These are phyloP conservation scores for Phlyctochytrium planicorne DNA, from an alignment of 192 early-diverging fungal species.

Conservation along the genomic window DNA sequence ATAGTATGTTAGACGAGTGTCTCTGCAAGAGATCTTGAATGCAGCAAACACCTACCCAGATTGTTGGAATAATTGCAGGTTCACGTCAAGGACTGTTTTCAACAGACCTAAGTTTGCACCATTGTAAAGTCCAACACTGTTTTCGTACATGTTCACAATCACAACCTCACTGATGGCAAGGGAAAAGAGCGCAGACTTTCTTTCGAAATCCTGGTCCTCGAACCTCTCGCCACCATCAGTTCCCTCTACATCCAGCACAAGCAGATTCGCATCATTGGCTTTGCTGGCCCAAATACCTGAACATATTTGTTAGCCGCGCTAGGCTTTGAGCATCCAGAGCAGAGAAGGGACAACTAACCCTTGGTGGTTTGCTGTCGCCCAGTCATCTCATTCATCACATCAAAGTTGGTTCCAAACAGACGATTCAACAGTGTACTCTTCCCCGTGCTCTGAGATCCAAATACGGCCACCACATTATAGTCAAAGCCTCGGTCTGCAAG, in stretches of 20 bases:
- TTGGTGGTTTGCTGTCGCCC: constrained; percentile 91
- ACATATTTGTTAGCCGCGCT: not conserved
- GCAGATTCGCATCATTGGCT: constrained; percentile 72
- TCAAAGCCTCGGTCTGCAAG: constrained; percentile 85
- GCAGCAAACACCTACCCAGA: constrained; percentile 53
- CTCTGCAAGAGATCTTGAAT: not conserved
- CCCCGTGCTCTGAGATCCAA: constrained; percentile 98
- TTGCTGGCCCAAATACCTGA: constrained; percentile 94
- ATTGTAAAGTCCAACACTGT: constrained; percentile 93
- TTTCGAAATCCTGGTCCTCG: constrained; percentile 96
- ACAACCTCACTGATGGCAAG: constrained; percentile 93
- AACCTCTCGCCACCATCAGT: constrained; percentile 98
- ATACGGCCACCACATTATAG: constrained; percentile 96
- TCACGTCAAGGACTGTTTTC: constrained; percentile 98
- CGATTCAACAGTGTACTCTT: constrained; percentile 97
- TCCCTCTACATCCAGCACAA: constrained; percentile 98
- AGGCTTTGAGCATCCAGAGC: not conserved
- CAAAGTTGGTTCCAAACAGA: constrained; percentile 93
- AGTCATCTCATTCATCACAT: constrained; percentile 87
- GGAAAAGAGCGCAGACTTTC: constrained; percentile 96
- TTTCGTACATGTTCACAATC: constrained; percentile 98
- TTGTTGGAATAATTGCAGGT: constrained; percentile 91
- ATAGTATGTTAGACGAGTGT: constrained; percentile 1
- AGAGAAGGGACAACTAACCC: constrained; percentile 36
- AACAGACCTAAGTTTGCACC: constrained; percentile 98